phyloP scores from a whole-genome alignment of 2,329 filamentous ascomycete genomes.

The Helminthosporium solani region DNA sequence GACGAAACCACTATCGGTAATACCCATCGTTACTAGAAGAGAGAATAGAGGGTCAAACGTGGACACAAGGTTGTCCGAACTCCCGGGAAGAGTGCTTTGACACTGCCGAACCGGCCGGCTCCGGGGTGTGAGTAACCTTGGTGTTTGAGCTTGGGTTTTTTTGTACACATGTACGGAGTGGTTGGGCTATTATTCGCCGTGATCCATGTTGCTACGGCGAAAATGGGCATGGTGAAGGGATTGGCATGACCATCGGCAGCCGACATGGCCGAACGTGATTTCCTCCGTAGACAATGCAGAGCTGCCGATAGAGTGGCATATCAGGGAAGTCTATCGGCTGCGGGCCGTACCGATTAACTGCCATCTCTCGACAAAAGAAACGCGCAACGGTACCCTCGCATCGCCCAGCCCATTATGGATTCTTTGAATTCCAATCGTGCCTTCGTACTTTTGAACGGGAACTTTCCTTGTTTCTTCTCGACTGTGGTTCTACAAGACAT shows the following conservation, averaged over 20 bases:
- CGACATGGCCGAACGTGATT: too few species aligned
- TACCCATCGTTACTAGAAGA: neutral
- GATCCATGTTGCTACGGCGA: too few species aligned
- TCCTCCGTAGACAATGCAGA: neutral
- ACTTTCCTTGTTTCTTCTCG: neutral
- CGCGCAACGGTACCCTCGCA: neutral
- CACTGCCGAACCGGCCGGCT: neutral
- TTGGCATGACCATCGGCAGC: too few species aligned
- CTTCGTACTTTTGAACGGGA: neutral
- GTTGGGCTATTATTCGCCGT: too few species aligned
- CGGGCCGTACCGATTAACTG: slow-evolving; percentile 14
- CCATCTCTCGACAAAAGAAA: neutral
- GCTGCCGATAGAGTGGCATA: too few species aligned
- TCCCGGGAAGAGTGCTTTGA: neutral
- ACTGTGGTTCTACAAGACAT: neutral
- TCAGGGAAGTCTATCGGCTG: slow-evolving; percentile 13
- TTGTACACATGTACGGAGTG: too few species aligned
- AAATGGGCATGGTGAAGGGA: too few species aligned
- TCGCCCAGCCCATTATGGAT: neutral
- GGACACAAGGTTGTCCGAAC: neutral
- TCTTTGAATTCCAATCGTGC: neutral
- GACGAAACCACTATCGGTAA: neutral
- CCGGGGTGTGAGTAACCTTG: neutral
- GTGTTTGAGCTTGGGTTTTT: neutral
- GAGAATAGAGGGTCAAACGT: neutral